Percentiles rank a stretch among this genome's conserved stretches.
These are phyloP conservation scores for Leishmania guyanensis DNA, from an alignment of 208 protist species.

Conservation along the genomic window DNA sequence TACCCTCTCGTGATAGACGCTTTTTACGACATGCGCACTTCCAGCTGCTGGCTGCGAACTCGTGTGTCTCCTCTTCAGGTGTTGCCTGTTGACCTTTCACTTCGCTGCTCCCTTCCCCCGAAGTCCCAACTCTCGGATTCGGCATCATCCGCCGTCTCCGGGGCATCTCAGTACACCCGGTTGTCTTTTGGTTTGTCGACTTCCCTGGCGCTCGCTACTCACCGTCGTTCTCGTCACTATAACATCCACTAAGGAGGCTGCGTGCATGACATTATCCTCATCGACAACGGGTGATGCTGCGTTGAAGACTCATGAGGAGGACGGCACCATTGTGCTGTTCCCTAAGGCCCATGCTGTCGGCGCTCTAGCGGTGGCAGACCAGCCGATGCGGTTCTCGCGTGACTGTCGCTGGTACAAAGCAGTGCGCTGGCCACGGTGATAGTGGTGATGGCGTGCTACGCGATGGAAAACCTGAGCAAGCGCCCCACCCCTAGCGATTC, in stretches of 20 bases:
- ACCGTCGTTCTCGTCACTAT: neutral
- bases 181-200: neutral
- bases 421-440: neutral
- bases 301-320: neutral
- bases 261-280: neutral
- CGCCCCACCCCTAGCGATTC: neutral
- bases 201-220: neutral
- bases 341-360: neutral
- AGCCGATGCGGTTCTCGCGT: neutral
- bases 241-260: neutral
- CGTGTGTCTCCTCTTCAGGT: neutral
- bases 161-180: neutral
- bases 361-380: neutral
- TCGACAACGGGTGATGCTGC: neutral
- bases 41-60: neutral
- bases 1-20: neutral
- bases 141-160: neutral
- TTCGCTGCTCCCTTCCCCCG: neutral
- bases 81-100: neutral
- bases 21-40: neutral
- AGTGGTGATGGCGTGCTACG: neutral
- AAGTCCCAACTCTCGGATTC: neutral
- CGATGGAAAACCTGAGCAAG: neutral
- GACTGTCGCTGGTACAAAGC: neutral
- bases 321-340: neutral